Base-by-base conservation (phyloP, 495 filamentous ascomycete species). In the Thermothielavioides terrestris region DNA sequence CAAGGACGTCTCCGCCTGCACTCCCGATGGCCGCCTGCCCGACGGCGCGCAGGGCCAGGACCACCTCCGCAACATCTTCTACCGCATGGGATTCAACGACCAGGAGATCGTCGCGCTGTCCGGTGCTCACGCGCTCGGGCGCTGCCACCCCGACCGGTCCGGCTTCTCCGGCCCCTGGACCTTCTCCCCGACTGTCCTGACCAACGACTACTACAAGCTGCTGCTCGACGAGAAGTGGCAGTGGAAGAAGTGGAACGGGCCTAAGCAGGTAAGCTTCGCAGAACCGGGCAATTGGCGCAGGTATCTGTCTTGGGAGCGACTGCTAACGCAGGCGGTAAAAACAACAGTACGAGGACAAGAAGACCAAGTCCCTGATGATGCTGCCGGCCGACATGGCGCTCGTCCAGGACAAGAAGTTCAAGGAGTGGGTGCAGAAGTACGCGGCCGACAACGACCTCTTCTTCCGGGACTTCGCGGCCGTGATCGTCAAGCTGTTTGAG, bases 81-180 rank as follows among this genome's bases (percentile, higher is more conserved):
- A 80, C 67, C 88, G 91, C 66, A 96, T 96, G 90, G 92, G 92
- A 50, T 98, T 98, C 78, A 83, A 94, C 68, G 92, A 98, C 73
- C 85, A 83, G 42, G 91, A 98, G 69, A 96, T 96, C 59, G 90
- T 96, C 26, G 92, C 92, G 25, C 76, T 98, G 50, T 71, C 73
- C 25, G 92, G 92, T 53, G 92, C 88, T 28, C 92, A 98, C 75
- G 89, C 92, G 17, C 77, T 98, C 10, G 92, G 92, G 36, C 83
- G 92, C 35, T 94, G 89, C 70, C 92, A 98, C 77, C 73, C 83
- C 7, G 83, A 94, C 68, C 88, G 91, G 53, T 84, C 78, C 56
- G 92, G 92, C 44, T 98, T 79, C 70, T 82, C 86, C 2, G 92
- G 92, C 1, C 92, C 91, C 32, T 98, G 92, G 92, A 88, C 88